Evolutionary conservation across 192 early-diverging fungal species (phyloP), one percentile per base, ranked within the genome.

Genomic region (Mortierella hygrophila): DNA sequence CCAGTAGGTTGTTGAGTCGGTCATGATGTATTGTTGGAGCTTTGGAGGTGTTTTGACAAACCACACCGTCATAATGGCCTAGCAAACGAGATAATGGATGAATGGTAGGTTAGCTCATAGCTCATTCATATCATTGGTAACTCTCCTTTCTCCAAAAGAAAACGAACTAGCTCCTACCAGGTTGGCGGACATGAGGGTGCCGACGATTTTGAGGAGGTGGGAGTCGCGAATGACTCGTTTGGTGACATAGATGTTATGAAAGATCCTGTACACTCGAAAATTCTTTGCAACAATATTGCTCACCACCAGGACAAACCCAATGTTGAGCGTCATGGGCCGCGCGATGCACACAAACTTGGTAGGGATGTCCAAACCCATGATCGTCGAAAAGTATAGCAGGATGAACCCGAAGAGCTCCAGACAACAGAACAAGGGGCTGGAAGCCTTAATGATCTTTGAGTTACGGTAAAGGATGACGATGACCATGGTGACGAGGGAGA

Each of bases 281-380:
- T 91, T 91, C 68, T 91, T 91, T 20, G 90, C 90, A 21, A 91
- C 87, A 40, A 91, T 91, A 46, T 89, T 91, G 46, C 87, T 86
- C 21, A 88, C 89, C 6, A 90, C 89, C 9, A 91, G 74, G 8
- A 88, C 49, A 49, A 90, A 90, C 3, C 83, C 90, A 20, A 89
- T 41, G 20, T 87, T 81, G n/a, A 91, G 35, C 3, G 78, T 72
- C 9, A 91, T 63, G 7, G 89, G 87, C 41, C 88, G 37, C 0
- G 68, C 73, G 26, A 89, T 80, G 47, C 90, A 91, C 16, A 70
- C 68, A 26, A 71, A 49, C 2, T 47, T 26, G 1, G 65, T 78
- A 3, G 88, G 88, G 8, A 83, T 81, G 29, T 88, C 76, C 0
- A 91, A 23, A 23, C 70, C 82, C 72, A 91, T 77, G 38, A 87